Conservation (phyloP, 176 grass and related monocot genomes). For the sorghum (Sorghum bicolor) region DNA sequence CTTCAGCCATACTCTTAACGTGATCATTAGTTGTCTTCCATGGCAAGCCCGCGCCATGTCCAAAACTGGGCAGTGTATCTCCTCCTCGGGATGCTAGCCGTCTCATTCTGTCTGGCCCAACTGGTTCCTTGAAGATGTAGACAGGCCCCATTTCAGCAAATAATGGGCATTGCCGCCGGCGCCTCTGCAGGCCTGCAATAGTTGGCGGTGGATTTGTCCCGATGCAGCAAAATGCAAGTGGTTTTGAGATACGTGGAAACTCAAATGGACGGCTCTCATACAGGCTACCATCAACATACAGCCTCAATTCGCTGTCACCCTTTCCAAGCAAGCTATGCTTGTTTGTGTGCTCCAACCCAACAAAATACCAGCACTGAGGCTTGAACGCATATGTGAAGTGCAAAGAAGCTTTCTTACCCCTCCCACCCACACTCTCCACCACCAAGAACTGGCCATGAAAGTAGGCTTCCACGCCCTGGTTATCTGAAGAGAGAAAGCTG, state of each 20-base stretch:
- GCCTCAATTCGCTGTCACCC: slow-evolving; percentile 85
- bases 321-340: slow-evolving; percentile 93
- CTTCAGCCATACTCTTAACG: slow-evolving; percentile 60
- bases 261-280: slow-evolving; percentile 88
- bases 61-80: slow-evolving; percentile 81
- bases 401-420: slow-evolving; percentile 89
- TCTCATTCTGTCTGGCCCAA: slow-evolving; percentile 78
- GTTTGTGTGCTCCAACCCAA: slow-evolving; percentile 86
- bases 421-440: slow-evolving; percentile 71
- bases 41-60: slow-evolving; percentile 88
- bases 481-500: slow-evolving; percentile 91
- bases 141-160: slow-evolving; percentile 98
- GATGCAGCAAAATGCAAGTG: slow-evolving; percentile 87
- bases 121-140: slow-evolving; percentile 97
- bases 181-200: slow-evolving; percentile 88
- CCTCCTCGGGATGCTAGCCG: slow-evolving; percentile 69
- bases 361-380: slow-evolving; percentile 85
- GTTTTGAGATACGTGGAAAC: slow-evolving; percentile 92
- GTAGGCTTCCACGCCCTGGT: slow-evolving; percentile 90
- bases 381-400: slow-evolving; percentile 97
- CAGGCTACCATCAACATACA: slow-evolving; percentile 79
- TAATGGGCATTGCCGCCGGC: slow-evolving; percentile 76
- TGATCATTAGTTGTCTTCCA: slow-evolving; percentile 73
- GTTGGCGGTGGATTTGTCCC: slow-evolving; percentile 97
- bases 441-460: slow-evolving; percentile 99